Evolutionary conservation across 257 asterid species (phyloP), one percentile per base, ranked within the genome.

Genomic region (Ophiorrhiza pumila): DNA sequence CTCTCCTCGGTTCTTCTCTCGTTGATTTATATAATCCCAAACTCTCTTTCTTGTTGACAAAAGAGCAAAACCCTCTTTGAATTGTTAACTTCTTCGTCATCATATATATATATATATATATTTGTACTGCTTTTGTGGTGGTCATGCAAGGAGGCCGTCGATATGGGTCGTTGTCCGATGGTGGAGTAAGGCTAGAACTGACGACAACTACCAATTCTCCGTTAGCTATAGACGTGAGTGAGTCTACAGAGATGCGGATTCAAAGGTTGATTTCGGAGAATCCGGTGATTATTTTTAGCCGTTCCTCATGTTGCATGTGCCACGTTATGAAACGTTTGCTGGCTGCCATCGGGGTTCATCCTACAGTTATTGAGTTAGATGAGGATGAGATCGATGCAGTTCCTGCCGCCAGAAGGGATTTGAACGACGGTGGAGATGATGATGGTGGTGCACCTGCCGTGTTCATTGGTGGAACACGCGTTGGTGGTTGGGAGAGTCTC

Each of bases 261-360:
- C 89, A 83, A 12, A 96, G 98, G 57, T 91, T 91, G 72, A 83
- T 91, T 65, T 69, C 90, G 35, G 98, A 93, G 75, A 91, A 91
- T 43, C 98, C 97, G 9, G 89, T 93, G 69, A 71, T 93, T 76
- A 91, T 93, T 71, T 91, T 93, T 80, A 87, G 87, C 84, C 94
- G 97, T 32, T 74, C 96, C 1, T 76, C 98, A 35, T 93, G 98
- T 75, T 91, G 92, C 94, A 93, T 93, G 97, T 91, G 96, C 84
- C 92, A 93, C 78, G 98, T 85, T 65, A 93, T 93, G 98, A 89
- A 82, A 77, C 77, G 83, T 57, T 87, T 93, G 76, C 89, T 93
- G 35, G 80, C 93, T 50, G 74, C 87, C 74, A 49, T 91, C 39
- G 97, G 98, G 11, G 98, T 89, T 57, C 88, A 87, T 68, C 97